phyloP scores from a whole-genome alignment of 345 rosid species.

The Syzygium aqueum region DNA sequence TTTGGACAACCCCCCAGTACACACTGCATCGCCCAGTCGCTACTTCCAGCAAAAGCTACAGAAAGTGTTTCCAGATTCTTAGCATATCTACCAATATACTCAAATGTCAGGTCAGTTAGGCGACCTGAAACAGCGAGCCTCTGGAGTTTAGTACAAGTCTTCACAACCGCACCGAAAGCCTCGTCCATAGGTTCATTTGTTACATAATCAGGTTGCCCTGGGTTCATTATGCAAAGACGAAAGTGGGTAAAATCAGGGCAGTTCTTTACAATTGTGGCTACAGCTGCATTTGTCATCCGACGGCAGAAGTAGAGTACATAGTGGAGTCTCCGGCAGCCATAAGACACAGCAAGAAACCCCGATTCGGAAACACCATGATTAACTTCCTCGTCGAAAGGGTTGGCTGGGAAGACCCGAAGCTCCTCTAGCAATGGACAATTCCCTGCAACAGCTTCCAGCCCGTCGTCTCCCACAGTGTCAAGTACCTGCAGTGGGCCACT shows the following conservation, averaged over 20 bases:
- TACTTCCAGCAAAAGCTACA: conserved; percentile 67
- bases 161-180: conserved; percentile 68
- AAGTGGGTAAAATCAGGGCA: conserved; percentile 69
- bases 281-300: conserved; percentile 70
- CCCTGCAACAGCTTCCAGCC: conserved; percentile 49
- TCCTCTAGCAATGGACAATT: conserved; percentile 57
- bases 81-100: conserved; percentile 54
- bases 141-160: conserved; percentile 52
- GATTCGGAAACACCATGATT: conserved; percentile 47
- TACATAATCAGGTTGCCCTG: conserved; percentile 48
- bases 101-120: conserved; percentile 52
- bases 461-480: conserved; percentile 60
- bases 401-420: conserved; percentile 62
- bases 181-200: conserved; percentile 64
- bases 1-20: conserved; percentile 53
- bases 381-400: conserved; percentile 49
- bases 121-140: conserved; percentile 63
- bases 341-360: conserved; percentile 54
- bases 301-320: conserved; percentile 65
- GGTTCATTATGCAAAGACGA: conserved; percentile 71
- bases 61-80: conserved; percentile 69
- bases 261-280: conserved; percentile 49
- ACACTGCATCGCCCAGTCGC: conserved; percentile 64
- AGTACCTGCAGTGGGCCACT: conserved; percentile 30
- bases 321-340: conserved; percentile 48